Evolutionary conservation across 495 filamentous ascomycete genomes (phyloP).

Genomic region (Penicillium ochrochloron): DNA sequence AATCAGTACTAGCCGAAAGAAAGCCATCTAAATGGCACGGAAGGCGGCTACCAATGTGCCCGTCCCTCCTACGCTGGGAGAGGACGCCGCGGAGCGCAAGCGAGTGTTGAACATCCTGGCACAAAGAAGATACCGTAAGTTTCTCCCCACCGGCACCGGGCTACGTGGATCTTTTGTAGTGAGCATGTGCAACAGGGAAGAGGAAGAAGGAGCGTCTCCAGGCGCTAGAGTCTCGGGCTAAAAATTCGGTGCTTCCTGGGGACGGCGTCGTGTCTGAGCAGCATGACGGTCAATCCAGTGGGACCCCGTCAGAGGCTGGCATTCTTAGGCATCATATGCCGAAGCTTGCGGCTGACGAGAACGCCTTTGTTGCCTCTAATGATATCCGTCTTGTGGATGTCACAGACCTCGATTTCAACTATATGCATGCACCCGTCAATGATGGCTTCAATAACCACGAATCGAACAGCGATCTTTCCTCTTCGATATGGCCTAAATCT

Average conservation of each 20-base stretch:
- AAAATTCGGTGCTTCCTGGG: background rate
- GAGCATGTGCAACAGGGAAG: background rate
- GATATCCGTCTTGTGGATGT: background rate
- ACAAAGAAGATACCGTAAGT: conserved; percentile 54
- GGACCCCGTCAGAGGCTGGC: background rate
- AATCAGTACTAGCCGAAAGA: background rate
- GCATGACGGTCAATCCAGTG: background rate
- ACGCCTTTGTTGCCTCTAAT: background rate
- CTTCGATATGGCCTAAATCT: background rate
- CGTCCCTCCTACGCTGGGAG: conserved; percentile 35
- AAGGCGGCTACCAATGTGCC: conserved; percentile 17
- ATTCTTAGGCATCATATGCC: background rate
- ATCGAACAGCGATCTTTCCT: background rate
- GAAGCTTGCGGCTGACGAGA: background rate
- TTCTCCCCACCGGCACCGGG: no score
- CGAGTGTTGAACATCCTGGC: conserved; percentile 54
- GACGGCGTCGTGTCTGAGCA: background rate
- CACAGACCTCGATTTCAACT: background rate
- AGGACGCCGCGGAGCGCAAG: conserved; percentile 51
- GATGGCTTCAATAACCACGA: background rate
- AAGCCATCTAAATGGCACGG: conserved; percentile 7
- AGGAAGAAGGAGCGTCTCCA: conserved; percentile 18
- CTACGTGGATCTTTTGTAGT: background rate
- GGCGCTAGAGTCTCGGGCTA: conserved; percentile 12
- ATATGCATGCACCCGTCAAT: background rate